Conservation (phyloP, 2,329 filamentous ascomycete genomes). For the Diaporthe sp. region DNA sequence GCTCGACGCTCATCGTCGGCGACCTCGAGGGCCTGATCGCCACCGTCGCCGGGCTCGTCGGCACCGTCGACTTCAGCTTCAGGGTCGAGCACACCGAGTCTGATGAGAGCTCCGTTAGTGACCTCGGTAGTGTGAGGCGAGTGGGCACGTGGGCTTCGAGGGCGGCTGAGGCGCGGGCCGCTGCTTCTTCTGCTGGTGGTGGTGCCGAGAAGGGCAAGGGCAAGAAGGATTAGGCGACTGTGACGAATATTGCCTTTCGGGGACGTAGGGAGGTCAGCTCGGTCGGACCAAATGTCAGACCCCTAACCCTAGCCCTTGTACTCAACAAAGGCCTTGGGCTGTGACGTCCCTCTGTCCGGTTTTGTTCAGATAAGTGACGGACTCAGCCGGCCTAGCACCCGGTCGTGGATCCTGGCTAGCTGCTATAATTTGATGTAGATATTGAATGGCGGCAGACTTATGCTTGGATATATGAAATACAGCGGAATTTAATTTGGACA, state of each 20-base stretch:
- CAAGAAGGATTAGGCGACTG: conserved; percentile 21
- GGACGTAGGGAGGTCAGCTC: too few relatives aligned
- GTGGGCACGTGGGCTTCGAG: conserved; percentile 35
- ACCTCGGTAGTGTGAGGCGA: conserved; percentile 29
- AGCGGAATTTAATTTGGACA: too few relatives aligned
- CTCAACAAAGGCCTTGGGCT: too few relatives aligned
- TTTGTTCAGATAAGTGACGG: too few relatives aligned
- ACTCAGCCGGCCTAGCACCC: background rate
- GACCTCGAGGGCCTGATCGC: conserved; percentile 74
- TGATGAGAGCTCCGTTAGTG: conserved; percentile 32
- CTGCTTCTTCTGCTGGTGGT: background rate
- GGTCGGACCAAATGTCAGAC: too few relatives aligned
- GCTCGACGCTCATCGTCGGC: conserved; percentile 75
- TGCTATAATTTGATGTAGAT: background rate
- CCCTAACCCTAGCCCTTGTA: background rate
- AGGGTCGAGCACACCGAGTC: conserved; percentile 55
- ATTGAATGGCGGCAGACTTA: background rate
- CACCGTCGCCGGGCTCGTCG: conserved; percentile 75
- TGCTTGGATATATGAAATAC: background rate
- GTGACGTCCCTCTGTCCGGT: background rate
- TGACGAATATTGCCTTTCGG: too few relatives aligned
- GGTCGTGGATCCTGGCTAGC: background rate
- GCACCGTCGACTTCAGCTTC: conserved; percentile 81
- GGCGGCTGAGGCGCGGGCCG: conserved; percentile 25
- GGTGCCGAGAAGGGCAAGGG: conserved; percentile 16